Evolutionary conservation across 495 filamentous ascomycete species (phyloP), one percentile per base, ranked within the genome.

Genomic region (Apiosordaria backusii): DNA sequence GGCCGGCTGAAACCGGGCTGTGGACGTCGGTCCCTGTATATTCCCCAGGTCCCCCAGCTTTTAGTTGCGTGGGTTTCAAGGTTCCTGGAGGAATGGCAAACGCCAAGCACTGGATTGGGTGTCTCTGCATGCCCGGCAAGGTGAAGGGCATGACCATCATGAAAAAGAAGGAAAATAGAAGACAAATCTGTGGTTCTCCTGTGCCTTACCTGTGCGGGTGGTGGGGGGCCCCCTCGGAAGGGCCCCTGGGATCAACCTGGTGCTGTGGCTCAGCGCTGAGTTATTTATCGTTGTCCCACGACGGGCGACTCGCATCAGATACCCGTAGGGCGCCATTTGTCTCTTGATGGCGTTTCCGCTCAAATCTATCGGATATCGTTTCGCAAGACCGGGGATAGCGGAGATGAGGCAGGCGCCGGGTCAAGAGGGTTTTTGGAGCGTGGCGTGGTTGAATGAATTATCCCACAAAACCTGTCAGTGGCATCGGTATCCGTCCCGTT

Each of bases 311-410:
- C 64, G 68, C 61, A 61, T 35, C 62, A 67, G 24, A 15, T 65
- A n/a, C n/a, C n/a, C n/a, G n/a, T n/a, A 63, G 58, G 68, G 61
- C 45, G 68, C 68, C 68, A 70, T 70, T 26, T 25, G n/a, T 25
- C 45, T n/a, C 45, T 22, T 23, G n/a, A 16, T 26, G 60, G 40
- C 52, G 19, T 40, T 63, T 60, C 22, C 22, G 19, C n/a, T 55
- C 21, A 13, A n/a, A 55, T n/a, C n/a, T n/a, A 55, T 55, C 52
- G 52, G 7, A 55, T 55, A 55, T 55, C 52, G 13, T 2, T 7
- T n/a, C 9, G 4, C 15, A 23, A 55, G 22, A 55, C n/a, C 35
- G 52, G n/a, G 52, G 52, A 55, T 55, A 21, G 52, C 52, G 52
- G 52, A 55, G 52, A 55, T 55, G 52, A 5, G 1, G 18, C n/a